These are phyloP conservation scores for Scopulariopsis brevicaulis DNA, from an alignment of 2,329 filamentous ascomycete species.

Conservation along the genomic window DNA sequence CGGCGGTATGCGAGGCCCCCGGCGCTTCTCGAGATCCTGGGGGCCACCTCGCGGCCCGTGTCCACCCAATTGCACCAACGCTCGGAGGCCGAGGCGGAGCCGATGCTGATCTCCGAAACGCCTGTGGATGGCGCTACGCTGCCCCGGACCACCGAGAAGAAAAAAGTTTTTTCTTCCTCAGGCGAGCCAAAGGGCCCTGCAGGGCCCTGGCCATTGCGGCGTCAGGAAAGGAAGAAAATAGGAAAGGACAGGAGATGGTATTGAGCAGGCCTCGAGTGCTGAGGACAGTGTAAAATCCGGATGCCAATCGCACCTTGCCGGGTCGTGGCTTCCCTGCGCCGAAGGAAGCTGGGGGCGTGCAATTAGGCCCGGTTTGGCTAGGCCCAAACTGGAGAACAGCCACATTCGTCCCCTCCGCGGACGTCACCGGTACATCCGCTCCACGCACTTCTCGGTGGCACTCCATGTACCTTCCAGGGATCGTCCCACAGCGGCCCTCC, in stretches of 20 bases:
- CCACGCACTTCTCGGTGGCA: background rate
- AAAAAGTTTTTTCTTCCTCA: background rate
- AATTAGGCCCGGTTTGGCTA: background rate
- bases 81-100: constrained; percentile 6
- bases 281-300: background rate
- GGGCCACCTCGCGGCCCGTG: background rate
- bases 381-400: background rate
- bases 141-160: background rate
- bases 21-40: background rate
- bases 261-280: background rate
- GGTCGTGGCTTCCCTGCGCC: background rate
- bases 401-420: background rate
- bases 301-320: background rate
- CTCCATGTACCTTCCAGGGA: background rate
- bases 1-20: background rate
- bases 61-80: background rate
- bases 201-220: background rate
- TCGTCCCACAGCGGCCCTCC: background rate
- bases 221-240: background rate
- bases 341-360: background rate
- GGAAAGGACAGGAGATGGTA: background rate
- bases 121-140: background rate
- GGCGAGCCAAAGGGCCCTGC: background rate
- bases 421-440: background rate
- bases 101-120: constrained; percentile 4